Evolutionary conservation across 768 basidiomycete genomes (phyloP).

Genomic region (Suillus variegatus): DNA sequence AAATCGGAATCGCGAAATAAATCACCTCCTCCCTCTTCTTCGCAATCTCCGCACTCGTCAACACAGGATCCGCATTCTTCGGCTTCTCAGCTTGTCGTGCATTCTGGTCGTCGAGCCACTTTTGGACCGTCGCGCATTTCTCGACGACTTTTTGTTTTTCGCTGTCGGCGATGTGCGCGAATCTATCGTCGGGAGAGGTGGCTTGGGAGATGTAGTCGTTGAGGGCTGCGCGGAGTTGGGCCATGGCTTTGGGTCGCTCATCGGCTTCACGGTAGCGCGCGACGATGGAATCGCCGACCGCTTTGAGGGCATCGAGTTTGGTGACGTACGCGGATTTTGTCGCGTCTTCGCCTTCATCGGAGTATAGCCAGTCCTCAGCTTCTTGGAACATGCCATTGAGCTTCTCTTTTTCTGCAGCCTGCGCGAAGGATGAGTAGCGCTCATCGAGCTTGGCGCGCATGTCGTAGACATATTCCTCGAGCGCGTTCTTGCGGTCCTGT

Average conservation of each 20-base stretch:
- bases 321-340: slow-evolving; percentile 92
- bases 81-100: slow-evolving; percentile 83
- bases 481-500: slow-evolving; percentile 95
- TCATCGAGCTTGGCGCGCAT: slow-evolving; percentile 91
- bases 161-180: slow-evolving; percentile 86
- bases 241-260: slow-evolving; percentile 70
- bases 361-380: slow-evolving; percentile 97
- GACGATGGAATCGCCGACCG: slow-evolving; percentile 83
- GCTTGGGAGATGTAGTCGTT: slow-evolving; percentile 86
- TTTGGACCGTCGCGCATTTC: slow-evolving; percentile 84
- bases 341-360: slow-evolving; percentile 94
- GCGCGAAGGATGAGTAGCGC: slow-evolving; percentile 76
- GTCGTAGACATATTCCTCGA: slow-evolving; percentile 99
- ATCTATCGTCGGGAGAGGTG: slow-evolving; percentile 82
- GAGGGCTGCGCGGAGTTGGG: slow-evolving; percentile 82
- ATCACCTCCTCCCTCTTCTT: slow-evolving; percentile 94
- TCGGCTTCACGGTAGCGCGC: slow-evolving; percentile 83
- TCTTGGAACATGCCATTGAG: slow-evolving; percentile 70
- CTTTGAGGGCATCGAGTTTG: slow-evolving; percentile 82
- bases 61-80: slow-evolving; percentile 86
- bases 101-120: slow-evolving; percentile 95
- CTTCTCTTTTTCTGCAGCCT: slow-evolving; percentile 73
- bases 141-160: slow-evolving; percentile 87
- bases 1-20: slow-evolving; percentile 86
- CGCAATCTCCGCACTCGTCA: slow-evolving; percentile 78